Percentiles rank a stretch among this genome's conserved stretches.
Evolutionary conservation across 768 basidiomycete species (phyloP).

Genomic region (Termitomyces sp.): DNA sequence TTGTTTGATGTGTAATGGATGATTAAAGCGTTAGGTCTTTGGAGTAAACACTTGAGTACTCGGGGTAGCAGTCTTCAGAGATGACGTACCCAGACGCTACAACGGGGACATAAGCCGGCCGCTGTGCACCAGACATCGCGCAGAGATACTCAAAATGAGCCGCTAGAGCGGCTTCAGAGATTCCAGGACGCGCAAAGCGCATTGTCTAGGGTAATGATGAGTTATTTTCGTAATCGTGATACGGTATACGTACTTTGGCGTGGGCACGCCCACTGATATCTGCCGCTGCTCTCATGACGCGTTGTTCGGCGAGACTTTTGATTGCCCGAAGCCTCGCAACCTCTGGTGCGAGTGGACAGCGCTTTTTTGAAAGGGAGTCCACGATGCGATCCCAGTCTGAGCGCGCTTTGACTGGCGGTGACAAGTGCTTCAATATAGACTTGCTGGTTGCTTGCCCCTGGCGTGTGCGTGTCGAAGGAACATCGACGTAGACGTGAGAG

Average conservation of each 20-base stretch:
- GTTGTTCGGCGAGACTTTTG: slow-evolving; percentile 78
- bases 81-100: slow-evolving; percentile 83
- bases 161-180: slow-evolving; percentile 41
- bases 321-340: slow-evolving; percentile 71
- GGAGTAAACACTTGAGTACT: background rate
- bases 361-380: slow-evolving; percentile 48
- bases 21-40: slow-evolving; percentile 80
- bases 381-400: slow-evolving; percentile 57
- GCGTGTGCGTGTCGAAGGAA: slow-evolving; percentile 34
- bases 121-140: slow-evolving; percentile 72
- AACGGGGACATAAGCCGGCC: slow-evolving; percentile 96
- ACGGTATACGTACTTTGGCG: slow-evolving; percentile 57
- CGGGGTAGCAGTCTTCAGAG: background rate
- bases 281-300: slow-evolving; percentile 80
- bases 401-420: slow-evolving; percentile 26
- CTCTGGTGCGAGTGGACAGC: slow-evolving; percentile 59
- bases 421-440: slow-evolving; percentile 55
- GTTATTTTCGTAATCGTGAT: background rate
- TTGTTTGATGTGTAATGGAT: slow-evolving; percentile 97
- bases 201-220: slow-evolving; percentile 58
- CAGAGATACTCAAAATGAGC: slow-evolving; percentile 93
- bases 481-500: slow-evolving; percentile 53
- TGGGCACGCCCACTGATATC: slow-evolving; percentile 86
- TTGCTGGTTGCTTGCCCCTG: slow-evolving; percentile 43
- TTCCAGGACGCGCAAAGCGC: slow-evolving; percentile 58